Percentiles rank a stretch among this genome's conserved stretches.
These are phyloP conservation scores for Pichia gijzeniarum DNA, from an alignment of 805 yeast genomes.

Conservation along the genomic window DNA sequence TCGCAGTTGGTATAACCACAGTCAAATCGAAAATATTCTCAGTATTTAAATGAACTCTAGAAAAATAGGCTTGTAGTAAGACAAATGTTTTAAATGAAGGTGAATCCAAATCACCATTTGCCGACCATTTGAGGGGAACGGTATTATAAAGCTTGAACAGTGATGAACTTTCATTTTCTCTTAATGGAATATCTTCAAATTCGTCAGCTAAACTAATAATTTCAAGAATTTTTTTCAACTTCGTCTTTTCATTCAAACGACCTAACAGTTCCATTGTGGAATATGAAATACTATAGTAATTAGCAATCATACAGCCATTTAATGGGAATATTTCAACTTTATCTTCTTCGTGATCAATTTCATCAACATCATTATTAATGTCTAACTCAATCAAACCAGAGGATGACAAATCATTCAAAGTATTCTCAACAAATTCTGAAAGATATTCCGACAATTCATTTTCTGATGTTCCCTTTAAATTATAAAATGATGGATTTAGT, in stretches of 20 bases:
- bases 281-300: constrained; percentile 63
- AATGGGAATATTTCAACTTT: constrained; percentile 47
- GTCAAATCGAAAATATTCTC: constrained; percentile 57
- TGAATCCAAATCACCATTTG: constrained; percentile 33
- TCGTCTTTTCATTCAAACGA: constrained; percentile 48
- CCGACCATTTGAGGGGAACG: constrained; percentile 53
- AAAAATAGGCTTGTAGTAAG: constrained; percentile 74
- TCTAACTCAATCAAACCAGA: constrained; percentile 58
- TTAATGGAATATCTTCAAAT: constrained; percentile 56
- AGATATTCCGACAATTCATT: constrained; percentile 72
- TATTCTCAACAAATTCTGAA: constrained; percentile 74
- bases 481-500: constrained; percentile 84
- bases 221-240: constrained; percentile 57
- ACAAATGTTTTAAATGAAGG: constrained; percentile 67
- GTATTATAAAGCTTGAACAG: constrained; percentile 47
- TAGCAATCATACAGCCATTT: constrained; percentile 68
- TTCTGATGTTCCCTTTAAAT: constrained; percentile 56
- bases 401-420: constrained; percentile 55
- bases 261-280: constrained; percentile 59
- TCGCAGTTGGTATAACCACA: constrained; percentile 40
- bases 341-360: constrained; percentile 32
- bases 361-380: constrained; percentile 27
- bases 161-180: constrained; percentile 49
- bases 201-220: constrained; percentile 63
- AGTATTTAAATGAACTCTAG: constrained; percentile 53